Conservation (phyloP, 176 grass and related monocot genomes). For the Phoenix roebelenii region DNA sequence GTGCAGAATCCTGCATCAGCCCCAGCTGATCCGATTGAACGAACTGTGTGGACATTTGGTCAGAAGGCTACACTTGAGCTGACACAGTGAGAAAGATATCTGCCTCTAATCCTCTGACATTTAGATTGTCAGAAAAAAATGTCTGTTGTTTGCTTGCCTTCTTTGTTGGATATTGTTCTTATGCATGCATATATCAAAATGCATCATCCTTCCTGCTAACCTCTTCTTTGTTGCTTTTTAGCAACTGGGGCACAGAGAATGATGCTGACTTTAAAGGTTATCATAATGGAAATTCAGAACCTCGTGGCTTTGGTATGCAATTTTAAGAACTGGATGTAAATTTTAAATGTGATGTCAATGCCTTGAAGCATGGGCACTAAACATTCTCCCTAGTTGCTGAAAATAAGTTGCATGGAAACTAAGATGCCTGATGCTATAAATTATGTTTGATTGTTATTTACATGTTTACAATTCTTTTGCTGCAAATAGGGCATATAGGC, state of each 20-base stretch:
- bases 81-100: constrained; percentile 48
- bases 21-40: constrained; percentile 53
- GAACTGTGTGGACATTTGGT: constrained; percentile 85
- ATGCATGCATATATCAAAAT: too few species aligned
- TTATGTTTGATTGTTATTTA: not conserved
- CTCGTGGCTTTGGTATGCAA: constrained; percentile 87
- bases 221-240: constrained; percentile 17
- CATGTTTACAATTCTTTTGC: not conserved
- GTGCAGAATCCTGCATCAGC: constrained; percentile 55
- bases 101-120: not conserved
- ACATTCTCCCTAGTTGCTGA: not conserved
- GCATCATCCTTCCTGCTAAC: not conserved
- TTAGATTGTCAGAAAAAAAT: not conserved
- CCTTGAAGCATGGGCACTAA: too few species aligned
- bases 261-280: constrained; percentile 95
- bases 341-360: not conserved
- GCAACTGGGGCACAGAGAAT: constrained; percentile 95
- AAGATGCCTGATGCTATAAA: not conserved
- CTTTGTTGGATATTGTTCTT: not conserved
- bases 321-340: not conserved
- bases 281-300: constrained; percentile 96
- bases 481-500: constrained; percentile 64
- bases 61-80: constrained; percentile 94
- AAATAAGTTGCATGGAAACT: not conserved
- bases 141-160: constrained; percentile 1